phyloP scores from a whole-genome alignment of 768 basidiomycete species.

The Serendipita sp. region DNA sequence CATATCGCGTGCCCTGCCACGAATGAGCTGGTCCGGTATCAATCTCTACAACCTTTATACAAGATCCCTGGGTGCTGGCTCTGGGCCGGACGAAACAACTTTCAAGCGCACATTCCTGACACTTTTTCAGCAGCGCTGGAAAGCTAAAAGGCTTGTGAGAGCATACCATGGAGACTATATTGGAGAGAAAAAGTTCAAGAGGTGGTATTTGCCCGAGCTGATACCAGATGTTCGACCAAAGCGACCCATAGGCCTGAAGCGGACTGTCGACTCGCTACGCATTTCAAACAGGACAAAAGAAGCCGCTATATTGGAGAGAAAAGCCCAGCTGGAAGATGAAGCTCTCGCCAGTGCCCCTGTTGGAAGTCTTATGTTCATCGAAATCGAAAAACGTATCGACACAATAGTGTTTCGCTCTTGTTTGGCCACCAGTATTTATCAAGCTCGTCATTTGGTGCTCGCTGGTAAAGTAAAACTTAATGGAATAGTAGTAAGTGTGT shows the following conservation, averaged over 20 bases:
- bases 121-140: conserved; percentile 86
- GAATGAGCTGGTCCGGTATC: conserved; percentile 78
- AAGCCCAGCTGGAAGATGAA: conserved; percentile 35
- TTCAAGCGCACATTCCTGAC: conserved; percentile 44
- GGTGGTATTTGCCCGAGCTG: conserved; percentile 79
- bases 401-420: conserved; percentile 81
- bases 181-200: conserved; percentile 81
- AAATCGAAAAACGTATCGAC: conserved; percentile 90
- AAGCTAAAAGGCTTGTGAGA: conserved; percentile 66
- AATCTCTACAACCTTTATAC: conserved; percentile 85
- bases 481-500: conserved; percentile 57
- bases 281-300: conserved; percentile 16
- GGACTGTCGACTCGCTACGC: not conserved
- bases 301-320: conserved; percentile 29
- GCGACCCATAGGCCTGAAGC: conserved; percentile 30
- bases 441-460: conserved; percentile 71
- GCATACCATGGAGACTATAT: conserved; percentile 95
- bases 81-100: conserved; percentile 30
- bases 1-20: conserved; percentile 45
- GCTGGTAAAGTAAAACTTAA: conserved; percentile 81
- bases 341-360: conserved; percentile 67
- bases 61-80: conserved; percentile 40
- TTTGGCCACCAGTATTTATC: conserved; percentile 76
- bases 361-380: conserved; percentile 85
- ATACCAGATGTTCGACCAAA: conserved; percentile 73